Percentiles rank a stretch among this genome's conserved stretches.
Conservation (phyloP, 352 stramenopile species). For the Globisporangium nunn region DNA sequence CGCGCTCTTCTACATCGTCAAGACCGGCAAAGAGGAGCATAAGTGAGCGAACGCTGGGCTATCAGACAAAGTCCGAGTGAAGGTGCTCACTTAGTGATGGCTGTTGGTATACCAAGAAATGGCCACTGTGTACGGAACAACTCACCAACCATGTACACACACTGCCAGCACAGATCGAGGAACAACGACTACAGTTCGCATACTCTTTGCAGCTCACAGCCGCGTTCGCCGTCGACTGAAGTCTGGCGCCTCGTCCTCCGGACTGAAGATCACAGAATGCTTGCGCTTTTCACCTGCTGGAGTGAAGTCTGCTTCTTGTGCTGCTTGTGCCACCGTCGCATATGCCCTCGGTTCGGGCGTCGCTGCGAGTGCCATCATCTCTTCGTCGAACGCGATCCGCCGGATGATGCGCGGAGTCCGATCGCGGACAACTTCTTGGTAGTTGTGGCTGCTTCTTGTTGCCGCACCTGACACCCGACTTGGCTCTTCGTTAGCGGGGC, state of each 20-base stretch:
- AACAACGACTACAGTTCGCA: too few species aligned
- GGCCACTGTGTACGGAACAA: too few species aligned
- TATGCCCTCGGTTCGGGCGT: constrained; percentile 8
- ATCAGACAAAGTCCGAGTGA: background rate
- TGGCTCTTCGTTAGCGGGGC: background rate
- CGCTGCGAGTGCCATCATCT: constrained; percentile 30
- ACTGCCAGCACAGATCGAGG: background rate
- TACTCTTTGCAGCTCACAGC: constrained; percentile 13
- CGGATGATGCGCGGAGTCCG: constrained; percentile 30
- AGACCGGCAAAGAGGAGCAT: constrained; percentile 77
- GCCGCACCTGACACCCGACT: background rate
- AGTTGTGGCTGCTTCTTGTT: constrained; percentile 4
- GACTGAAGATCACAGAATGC: constrained; percentile 22
- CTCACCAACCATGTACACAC: background rate
- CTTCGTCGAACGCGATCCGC: constrained; percentile 35
- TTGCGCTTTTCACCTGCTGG: constrained; percentile 8
- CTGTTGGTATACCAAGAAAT: too few species aligned
- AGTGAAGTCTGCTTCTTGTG: background rate
- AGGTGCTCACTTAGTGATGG: too few species aligned
- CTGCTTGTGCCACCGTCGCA: background rate
- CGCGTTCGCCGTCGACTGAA: constrained; percentile 15
- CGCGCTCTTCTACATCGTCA: constrained; percentile 82
- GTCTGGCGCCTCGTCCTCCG: constrained; percentile 20
- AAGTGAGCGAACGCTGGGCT: constrained; percentile 19
- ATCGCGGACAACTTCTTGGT: constrained; percentile 8